Evolutionary conservation across 139 green algal genomes (phyloP).

Genomic region (Chlamydomonas asymmetrica): DNA sequence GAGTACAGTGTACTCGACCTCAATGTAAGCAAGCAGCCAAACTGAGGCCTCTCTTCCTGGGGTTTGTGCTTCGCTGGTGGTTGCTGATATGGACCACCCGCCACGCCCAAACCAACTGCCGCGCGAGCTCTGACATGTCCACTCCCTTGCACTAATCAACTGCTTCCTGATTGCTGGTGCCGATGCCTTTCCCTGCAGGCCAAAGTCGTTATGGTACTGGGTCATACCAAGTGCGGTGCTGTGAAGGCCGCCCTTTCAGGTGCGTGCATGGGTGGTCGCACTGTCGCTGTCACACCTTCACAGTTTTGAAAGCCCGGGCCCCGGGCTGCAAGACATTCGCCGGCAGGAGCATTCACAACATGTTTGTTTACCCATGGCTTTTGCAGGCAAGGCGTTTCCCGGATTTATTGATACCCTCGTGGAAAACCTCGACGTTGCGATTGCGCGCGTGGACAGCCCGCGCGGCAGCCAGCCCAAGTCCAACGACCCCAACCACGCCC

Average conservation of each 20-base stretch:
- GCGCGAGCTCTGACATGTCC: too few relatives aligned
- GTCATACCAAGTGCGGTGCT: slow-evolving; percentile 31
- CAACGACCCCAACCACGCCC: background rate
- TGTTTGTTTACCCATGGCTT: background rate
- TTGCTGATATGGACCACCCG: too few relatives aligned
- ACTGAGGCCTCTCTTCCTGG: too few relatives aligned
- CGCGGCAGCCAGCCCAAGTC: background rate
- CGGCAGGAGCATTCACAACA: too few relatives aligned
- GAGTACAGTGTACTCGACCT: slow-evolving; percentile 41
- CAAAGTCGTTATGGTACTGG: slow-evolving; percentile 34
- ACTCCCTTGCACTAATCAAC: too few relatives aligned
- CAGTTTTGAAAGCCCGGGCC: too few relatives aligned
- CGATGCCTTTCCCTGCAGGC: background rate
- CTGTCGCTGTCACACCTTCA: too few relatives aligned
- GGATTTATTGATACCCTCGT: slow-evolving; percentile 43
- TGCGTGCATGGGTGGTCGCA: slow-evolving; percentile 1
- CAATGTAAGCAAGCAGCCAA: slow-evolving; percentile 18
- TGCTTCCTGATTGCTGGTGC: too few relatives aligned
- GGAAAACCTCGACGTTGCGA: slow-evolving; percentile 37
- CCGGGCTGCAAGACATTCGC: too few relatives aligned
- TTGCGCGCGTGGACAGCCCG: slow-evolving; percentile 23
- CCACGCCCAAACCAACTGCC: too few relatives aligned
- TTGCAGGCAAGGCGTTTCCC: slow-evolving; percentile 41
- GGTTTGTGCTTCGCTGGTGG: too few relatives aligned
- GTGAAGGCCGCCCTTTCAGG: slow-evolving; percentile 33